A percentile compares a stretch with the other conserved stretches of the same genome.
These are phyloP conservation scores for Trichophyton mentagrophytes DNA, from an alignment of 2,329 filamentous ascomycete genomes.

Conservation along the genomic window DNA sequence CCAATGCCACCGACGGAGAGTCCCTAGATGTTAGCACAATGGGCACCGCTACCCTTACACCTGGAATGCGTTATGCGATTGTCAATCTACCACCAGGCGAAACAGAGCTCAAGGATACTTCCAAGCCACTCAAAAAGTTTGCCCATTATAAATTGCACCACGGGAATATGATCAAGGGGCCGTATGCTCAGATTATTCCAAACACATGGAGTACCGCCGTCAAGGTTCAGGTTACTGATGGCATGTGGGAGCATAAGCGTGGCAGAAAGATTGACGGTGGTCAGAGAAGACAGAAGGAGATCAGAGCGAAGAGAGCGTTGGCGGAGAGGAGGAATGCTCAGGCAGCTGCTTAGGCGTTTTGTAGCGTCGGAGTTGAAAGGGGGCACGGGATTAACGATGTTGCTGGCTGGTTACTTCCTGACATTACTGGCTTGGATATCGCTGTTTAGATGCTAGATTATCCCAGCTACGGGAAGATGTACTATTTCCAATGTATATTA, in stretches of 20 bases:
- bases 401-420: background rate
- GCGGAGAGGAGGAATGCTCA: conserved; percentile 51
- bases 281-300: conserved; percentile 75
- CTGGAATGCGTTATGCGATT: conserved; percentile 45
- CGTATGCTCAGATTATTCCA: conserved; percentile 57
- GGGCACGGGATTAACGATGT: background rate
- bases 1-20: background rate
- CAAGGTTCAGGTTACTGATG: conserved; percentile 59
- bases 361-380: background rate
- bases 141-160: conserved; percentile 55
- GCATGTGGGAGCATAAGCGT: conserved; percentile 81
- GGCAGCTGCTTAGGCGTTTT: background rate
- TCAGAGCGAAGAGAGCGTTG: conserved; percentile 72
- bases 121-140: conserved; percentile 42
- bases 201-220: conserved; percentile 48
- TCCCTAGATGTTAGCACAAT: conserved; percentile 10
- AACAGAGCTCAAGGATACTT: conserved; percentile 40
- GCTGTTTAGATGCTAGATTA: background rate
- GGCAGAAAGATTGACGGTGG: conserved; percentile 93
- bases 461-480: background rate
- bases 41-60: conserved; percentile 36
- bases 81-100: conserved; percentile 47
- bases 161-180: conserved; percentile 59
- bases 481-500: conserved; percentile 4
- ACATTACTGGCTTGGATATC: background rate